Evolutionary conservation across 169 alveolate species (phyloP).

Genomic region (Eimeria brunetti): DNA sequence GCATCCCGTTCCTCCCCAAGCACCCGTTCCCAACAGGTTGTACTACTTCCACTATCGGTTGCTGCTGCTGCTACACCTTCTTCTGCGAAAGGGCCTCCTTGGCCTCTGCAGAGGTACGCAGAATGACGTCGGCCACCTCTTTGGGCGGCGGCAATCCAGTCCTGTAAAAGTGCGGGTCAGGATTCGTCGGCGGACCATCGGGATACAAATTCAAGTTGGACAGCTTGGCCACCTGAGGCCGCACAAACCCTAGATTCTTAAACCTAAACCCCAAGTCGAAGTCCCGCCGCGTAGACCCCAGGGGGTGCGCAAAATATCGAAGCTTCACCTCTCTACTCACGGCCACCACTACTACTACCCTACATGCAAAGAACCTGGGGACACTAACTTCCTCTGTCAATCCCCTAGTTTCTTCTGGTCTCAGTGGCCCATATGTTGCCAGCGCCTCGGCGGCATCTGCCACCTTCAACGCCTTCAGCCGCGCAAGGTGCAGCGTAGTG

Average conservation of each 20-base stretch:
- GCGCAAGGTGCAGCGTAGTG: slow-evolving; percentile 87
- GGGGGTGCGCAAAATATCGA: background rate
- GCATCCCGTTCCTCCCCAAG: background rate
- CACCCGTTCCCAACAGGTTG: background rate
- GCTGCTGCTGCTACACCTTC: slow-evolving; percentile 81
- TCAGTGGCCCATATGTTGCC: slow-evolving; percentile 95
- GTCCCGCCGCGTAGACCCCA: background rate
- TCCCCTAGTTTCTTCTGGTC: slow-evolving; percentile 97
- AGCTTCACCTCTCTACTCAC: background rate
- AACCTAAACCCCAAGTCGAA: background rate
- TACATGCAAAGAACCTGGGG: background rate
- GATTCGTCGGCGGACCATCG: slow-evolving; percentile 93
- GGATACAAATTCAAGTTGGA: slow-evolving; percentile 88
- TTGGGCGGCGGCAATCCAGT: slow-evolving; percentile 96
- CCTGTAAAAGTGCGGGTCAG: slow-evolving; percentile 95
- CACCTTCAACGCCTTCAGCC: slow-evolving; percentile 90
- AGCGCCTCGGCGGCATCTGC: slow-evolving; percentile 92
- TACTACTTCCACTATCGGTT: background rate
- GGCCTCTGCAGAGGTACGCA: slow-evolving; percentile 91
- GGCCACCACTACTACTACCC: background rate
- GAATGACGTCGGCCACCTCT: slow-evolving; percentile 91
- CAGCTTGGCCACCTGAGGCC: slow-evolving; percentile 84
- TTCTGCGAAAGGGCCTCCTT: slow-evolving; percentile 89
- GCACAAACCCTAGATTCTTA: background rate
- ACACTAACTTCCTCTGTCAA: slow-evolving; percentile 91